Conservation (phyloP, 345 rosid genomes). For the Camelina sativa region DNA sequence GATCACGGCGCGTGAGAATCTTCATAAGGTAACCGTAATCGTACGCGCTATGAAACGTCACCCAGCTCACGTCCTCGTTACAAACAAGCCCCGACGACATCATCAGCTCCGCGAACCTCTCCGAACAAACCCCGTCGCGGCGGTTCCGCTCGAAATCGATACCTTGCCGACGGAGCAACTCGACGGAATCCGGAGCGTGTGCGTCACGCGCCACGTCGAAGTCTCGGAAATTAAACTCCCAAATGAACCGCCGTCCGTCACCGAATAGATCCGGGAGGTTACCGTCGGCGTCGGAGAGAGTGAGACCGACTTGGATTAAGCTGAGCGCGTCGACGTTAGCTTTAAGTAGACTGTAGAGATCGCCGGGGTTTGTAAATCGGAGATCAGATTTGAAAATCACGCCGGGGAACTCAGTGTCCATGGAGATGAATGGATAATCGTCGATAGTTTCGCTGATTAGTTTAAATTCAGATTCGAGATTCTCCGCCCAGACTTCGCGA, state of each 20-base stretch:
- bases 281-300: slow-evolving; percentile 64
- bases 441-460: slow-evolving; percentile 64
- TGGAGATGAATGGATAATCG: slow-evolving; percentile 65
- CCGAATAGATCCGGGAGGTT: slow-evolving; percentile 53
- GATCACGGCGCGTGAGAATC: slow-evolving; percentile 63
- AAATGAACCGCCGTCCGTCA: slow-evolving; percentile 49
- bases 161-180: slow-evolving; percentile 73
- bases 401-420: no score
- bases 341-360: slow-evolving; percentile 67
- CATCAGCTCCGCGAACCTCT: slow-evolving; percentile 70
- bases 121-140: slow-evolving; percentile 61
- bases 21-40: slow-evolving; percentile 90
- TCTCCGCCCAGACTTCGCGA: slow-evolving; percentile 79
- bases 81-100: slow-evolving; percentile 88
- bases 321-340: slow-evolving; percentile 79
- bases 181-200: slow-evolving; percentile 80
- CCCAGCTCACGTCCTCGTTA: slow-evolving; percentile 82
- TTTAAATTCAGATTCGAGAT: slow-evolving; percentile 68
- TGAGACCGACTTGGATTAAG: slow-evolving; percentile 84
- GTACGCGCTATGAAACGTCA: slow-evolving; percentile 91
- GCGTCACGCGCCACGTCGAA: slow-evolving; percentile 68
- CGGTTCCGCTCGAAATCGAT: slow-evolving; percentile 71
- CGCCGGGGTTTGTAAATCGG: slow-evolving; percentile 48
- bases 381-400: no score
- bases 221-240: slow-evolving; percentile 88